phyloP scores from a whole-genome alignment of 2,329 filamentous ascomycete species.

The Ambrosiella beaveri region DNA sequence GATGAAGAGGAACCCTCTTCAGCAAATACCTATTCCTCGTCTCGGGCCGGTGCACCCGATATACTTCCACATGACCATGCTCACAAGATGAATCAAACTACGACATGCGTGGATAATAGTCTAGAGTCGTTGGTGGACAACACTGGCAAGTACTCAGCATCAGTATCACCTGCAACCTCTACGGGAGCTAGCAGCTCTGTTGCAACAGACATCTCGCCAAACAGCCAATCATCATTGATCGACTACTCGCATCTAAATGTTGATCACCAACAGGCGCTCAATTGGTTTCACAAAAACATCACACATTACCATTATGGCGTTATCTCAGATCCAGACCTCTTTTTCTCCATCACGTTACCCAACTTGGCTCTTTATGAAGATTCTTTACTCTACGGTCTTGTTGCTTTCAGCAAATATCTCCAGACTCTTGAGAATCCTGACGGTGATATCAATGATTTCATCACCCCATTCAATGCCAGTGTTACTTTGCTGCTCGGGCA shows the following conservation, averaged over 20 bases:
- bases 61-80: conserved; percentile 16
- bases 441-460: conserved; percentile 62
- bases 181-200: conserved; percentile 8
- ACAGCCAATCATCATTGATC: not conserved
- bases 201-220: conserved; percentile 1
- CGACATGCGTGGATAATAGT: too few species aligned
- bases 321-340: conserved; percentile 51
- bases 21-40: not conserved
- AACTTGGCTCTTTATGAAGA: conserved; percentile 57
- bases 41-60: not conserved
- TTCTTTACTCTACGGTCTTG: conserved; percentile 67
- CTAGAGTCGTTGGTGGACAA: not conserved
- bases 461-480: conserved; percentile 80
- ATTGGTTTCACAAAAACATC: conserved; percentile 62
- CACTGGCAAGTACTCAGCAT: not conserved
- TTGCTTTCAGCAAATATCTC: conserved; percentile 80
- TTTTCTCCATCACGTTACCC: conserved; percentile 55
- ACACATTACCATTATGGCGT: conserved; percentile 71
- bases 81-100: conserved; percentile 14
- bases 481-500: conserved; percentile 58
- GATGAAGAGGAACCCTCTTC: conserved; percentile 33
- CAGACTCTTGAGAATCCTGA: conserved; percentile 52
- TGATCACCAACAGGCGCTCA: conserved; percentile 62
- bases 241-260: conserved; percentile 43
- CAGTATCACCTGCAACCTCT: conserved; percentile 6